Base-by-base conservation (phyloP, 2,329 filamentous ascomycete genomes). In the Diplodia seriata region DNA sequence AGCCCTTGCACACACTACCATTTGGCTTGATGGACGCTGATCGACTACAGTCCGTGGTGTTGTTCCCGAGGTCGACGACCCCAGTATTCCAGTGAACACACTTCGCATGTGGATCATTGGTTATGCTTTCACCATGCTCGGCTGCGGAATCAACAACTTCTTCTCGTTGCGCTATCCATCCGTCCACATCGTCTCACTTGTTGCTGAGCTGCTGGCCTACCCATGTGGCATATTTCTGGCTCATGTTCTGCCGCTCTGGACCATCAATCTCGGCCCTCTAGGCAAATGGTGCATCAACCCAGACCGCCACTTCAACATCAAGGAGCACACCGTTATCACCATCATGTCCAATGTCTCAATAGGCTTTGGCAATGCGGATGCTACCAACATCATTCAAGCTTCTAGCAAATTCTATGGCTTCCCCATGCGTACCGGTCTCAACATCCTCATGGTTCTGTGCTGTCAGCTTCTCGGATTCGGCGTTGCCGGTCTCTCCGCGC, bases 361-460 rank as follows among this genome's bases (percentile, higher is more conserved):
- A 40, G 73, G 73, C 14, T 76, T 75, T 47, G 73, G 73, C n/a
- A 72, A 76, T 6, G 89, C 90, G 3, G 93, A 93, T 72, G 89
- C 90, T 0, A 92, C 90, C 0, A 90, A 93, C 71, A 89, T 92
- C 36, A 85, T 93, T 54, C 81, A 92, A 2, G 90, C 90, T 0
- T 90, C 92, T 77, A 80, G 87, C 20, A 84, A 89, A 20, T 93
- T 92, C 73, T 93, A 93, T 76, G 82, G 89, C 68, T 5, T 75
- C 62, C 71, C 70, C 9, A 70, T 73, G 47, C 56, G 55, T 20
- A 40, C 67, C 12, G 71, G 67, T 11, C 75, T 75, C 61, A 71
- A 73, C 55, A 64, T 75, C 20, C 57, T 76, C 38, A 23, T 66
- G n/a, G 67, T 68, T 11, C 59, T 63, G 4, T 68, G 67, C n/a